Percentiles rank a stretch among this genome's conserved stretches.
phyloP scores from a whole-genome alignment of 2,329 filamentous ascomycete genomes.

The Aspergillus sp. region DNA sequence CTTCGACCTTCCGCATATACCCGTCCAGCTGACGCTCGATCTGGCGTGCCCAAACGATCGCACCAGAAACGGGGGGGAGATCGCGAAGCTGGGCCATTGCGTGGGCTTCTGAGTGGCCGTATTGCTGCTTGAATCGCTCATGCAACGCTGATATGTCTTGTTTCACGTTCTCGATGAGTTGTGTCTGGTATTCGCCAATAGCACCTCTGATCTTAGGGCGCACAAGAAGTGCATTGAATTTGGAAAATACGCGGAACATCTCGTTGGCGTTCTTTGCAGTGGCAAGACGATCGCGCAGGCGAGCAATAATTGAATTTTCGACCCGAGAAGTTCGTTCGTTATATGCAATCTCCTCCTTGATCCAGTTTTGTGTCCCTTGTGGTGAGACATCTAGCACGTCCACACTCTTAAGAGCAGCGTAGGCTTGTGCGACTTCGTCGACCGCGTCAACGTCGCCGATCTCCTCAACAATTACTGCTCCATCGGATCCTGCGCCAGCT shows the following conservation, averaged over 20 bases:
- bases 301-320: conserved; percentile 97
- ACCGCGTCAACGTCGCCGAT: conserved; percentile 97
- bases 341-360: conserved; percentile 90
- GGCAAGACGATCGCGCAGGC: conserved; percentile 85
- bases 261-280: conserved; percentile 97
- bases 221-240: conserved; percentile 98
- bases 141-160: conserved; percentile 90
- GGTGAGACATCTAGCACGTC: conserved; percentile 89
- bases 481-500: conserved; percentile 50
- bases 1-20: conserved; percentile 99
- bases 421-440: conserved; percentile 92
- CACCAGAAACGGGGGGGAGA: conserved; percentile 90
- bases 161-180: conserved; percentile 97
- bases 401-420: conserved; percentile 89
- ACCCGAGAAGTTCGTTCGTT: conserved; percentile 96
- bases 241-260: conserved; percentile 99
- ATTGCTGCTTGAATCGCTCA: conserved; percentile 97
- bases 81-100: conserved; percentile 98
- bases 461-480: conserved; percentile 78
- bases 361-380: conserved; percentile 89
- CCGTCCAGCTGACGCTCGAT: conserved; percentile 93
- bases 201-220: conserved; percentile 98
- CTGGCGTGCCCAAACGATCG: conserved; percentile 96
- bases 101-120: conserved; percentile 95
- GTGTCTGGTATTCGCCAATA: conserved; percentile 96